Base-by-base conservation (phyloP, 148 eudicot genomes). In the Gaultheria prostrata region DNA sequence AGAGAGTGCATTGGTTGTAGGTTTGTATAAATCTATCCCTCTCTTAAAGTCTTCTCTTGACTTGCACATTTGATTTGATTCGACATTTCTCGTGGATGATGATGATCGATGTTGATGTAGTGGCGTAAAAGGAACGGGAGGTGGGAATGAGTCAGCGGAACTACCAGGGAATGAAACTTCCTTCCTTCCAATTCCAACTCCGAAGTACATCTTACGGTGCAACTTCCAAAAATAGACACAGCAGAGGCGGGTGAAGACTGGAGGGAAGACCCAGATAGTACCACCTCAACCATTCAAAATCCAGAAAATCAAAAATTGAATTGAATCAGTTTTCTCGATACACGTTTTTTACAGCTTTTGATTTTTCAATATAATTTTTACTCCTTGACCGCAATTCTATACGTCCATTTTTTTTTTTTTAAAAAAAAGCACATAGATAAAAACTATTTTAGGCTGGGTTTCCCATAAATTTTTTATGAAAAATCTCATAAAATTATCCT, bases 71-170 rank as follows among this genome's bases (percentile, higher is more conserved):
- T 39, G 2, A 49, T 56, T 24, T 48, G n/a, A 30, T 57, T 11
- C 1, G 48, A 18, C 46, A 10, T 20, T 12, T 50, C 1, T 46
- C 20, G 39, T 32, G 13, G 75, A 71, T 54, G 61, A 13, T 15
- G 18, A 56, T 59, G 45, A 6, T 21, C 0, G 35, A 43, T 50
- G 24, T 20, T 46, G 71, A 11, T 76, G 59, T 33, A 51, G 43
- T 86, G 83, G 76, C 85, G 85, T 86, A 86, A 79, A 86, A 82
- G 79, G 61, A 79, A 86, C 85, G 88, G 83, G 18, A 30, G 39
- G 78, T 33, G 67, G 24, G 54, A 80, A 77, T 28, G 81, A 48
- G 85, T 83, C 85, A 77, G 85, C 80, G 61, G 59, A 83, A 83
- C 85, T 12, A 63, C 81, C 81, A 24, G 7, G 45, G 80, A 32